A percentile compares a stretch with the other conserved stretches of the same genome.
Conservation (phyloP, 345 rosid species). For the Euphorbia peplus region DNA sequence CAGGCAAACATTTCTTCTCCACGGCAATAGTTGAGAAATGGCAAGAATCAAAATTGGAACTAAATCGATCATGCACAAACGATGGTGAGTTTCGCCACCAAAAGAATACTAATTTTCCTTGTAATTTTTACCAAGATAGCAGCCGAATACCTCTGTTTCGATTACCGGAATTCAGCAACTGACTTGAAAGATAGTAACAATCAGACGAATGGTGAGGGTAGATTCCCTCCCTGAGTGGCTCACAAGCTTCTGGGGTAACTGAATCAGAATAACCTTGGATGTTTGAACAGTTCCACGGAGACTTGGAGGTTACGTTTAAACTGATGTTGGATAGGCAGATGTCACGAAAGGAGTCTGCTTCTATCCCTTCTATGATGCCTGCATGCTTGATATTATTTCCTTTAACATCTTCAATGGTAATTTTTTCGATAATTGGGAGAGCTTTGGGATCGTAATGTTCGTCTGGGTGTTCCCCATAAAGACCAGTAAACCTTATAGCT, state of each 20-base stretch:
- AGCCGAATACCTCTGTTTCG: conserved; percentile 49
- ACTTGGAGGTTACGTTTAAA: conserved; percentile 39
- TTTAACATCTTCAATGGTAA: conserved; percentile 64
- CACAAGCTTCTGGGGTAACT: conserved; percentile 73
- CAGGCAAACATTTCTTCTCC: conserved; percentile 27
- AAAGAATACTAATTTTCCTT: conserved; percentile 26
- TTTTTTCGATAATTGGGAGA: conserved; percentile 60
- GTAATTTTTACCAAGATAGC: conserved; percentile 63
- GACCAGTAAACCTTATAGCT: conserved; percentile 67
- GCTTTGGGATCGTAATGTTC: conserved; percentile 63
- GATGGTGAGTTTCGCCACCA: conserved; percentile 24
- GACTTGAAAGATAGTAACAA: conserved; percentile 56
- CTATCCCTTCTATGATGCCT: conserved; percentile 80
- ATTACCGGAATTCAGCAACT: conserved; percentile 36
- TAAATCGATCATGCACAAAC: conserved; percentile 19
- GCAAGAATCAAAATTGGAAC: conserved; percentile 43
- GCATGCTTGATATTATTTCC: conserved; percentile 65
- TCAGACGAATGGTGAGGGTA: conserved; percentile 57
- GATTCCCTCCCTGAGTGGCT: conserved; percentile 52
- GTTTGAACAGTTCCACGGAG: conserved; percentile 80
- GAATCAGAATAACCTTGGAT: conserved; percentile 70
- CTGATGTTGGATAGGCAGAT: conserved; percentile 73
- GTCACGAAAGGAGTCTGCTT: conserved; percentile 61
- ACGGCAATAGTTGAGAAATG: conserved; percentile 36
- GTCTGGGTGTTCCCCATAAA: conserved; percentile 89